Conservation (phyloP, 2,329 filamentous ascomycete species). For the Metarhizium brunneum region DNA sequence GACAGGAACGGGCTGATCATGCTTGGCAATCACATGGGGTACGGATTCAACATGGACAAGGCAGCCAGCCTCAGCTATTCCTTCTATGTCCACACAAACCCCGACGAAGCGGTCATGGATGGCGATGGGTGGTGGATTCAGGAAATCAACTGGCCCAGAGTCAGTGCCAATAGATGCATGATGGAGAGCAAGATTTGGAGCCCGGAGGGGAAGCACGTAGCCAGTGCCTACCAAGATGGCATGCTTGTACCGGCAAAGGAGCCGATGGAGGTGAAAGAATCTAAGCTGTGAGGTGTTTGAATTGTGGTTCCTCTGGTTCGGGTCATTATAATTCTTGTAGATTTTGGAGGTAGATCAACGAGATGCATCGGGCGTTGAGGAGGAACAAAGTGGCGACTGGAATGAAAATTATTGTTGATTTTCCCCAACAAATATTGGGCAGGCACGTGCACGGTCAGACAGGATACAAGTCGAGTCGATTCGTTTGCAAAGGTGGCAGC, state of each 20-base stretch:
- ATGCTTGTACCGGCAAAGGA: slow-evolving; percentile 23
- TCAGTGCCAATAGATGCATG: slow-evolving; percentile 35
- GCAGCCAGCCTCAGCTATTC: slow-evolving; percentile 40
- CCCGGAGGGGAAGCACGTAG: slow-evolving; percentile 40
- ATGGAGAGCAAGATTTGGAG: slow-evolving; percentile 45
- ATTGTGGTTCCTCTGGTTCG: not conserved
- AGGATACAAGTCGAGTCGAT: too few relatives aligned
- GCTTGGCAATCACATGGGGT: slow-evolving; percentile 38
- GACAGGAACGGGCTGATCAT: slow-evolving; percentile 47
- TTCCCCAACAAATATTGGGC: not conserved
- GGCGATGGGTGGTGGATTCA: slow-evolving; percentile 44
- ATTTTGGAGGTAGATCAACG: not conserved
- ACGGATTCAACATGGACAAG: slow-evolving; percentile 30
- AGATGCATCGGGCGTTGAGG: not conserved
- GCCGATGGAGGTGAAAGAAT: slow-evolving; percentile 9
- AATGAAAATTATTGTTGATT: not conserved
- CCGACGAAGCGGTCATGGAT: slow-evolving; percentile 37
- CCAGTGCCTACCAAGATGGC: slow-evolving; percentile 46
- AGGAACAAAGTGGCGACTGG: not conserved
- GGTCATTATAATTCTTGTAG: not conserved
- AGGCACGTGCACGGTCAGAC: too few relatives aligned
- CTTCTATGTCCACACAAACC: slow-evolving; percentile 43
- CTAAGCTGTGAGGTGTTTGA: slow-evolving; percentile 14
- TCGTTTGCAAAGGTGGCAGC: not conserved
- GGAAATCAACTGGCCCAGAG: slow-evolving; percentile 39